Evolutionary conservation across 1,284 basidiomycete genomes (phyloP).

Genomic region (Singerocomus inundabilis): DNA sequence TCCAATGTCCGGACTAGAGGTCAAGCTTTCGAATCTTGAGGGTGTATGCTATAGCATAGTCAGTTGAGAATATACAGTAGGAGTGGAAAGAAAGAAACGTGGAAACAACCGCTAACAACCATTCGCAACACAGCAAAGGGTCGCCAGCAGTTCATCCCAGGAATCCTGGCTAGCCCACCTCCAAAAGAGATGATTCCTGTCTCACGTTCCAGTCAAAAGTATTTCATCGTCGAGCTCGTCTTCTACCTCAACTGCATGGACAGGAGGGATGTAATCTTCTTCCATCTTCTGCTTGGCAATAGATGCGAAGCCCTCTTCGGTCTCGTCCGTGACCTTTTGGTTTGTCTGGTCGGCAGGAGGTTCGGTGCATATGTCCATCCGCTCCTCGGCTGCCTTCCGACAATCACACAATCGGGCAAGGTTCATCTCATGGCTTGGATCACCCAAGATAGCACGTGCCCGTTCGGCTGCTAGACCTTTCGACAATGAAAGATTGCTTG

Average conservation of each 20-base stretch:
- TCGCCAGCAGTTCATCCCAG: conserved; percentile 37
- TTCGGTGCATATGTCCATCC: conserved; percentile 18
- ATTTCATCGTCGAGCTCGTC: conserved; percentile 27
- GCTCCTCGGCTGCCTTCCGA: conserved; percentile 22
- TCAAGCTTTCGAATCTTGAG: neutral
- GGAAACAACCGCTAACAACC: conserved; percentile 36
- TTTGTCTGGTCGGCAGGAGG: conserved; percentile 16
- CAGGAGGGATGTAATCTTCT: conserved; percentile 22
- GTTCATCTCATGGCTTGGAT: conserved; percentile 42
- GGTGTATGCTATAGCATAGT: conserved; percentile 2
- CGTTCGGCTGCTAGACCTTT: conserved; percentile 65
- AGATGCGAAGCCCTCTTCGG: conserved; percentile 35
- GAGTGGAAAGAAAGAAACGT: conserved; percentile 19
- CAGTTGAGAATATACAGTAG: conserved; percentile 14
- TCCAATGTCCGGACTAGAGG: neutral
- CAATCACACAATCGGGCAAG: conserved; percentile 58
- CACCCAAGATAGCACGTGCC: conserved; percentile 51
- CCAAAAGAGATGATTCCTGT: neutral
- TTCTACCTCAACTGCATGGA: conserved; percentile 13
- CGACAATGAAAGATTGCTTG: conserved; percentile 53
- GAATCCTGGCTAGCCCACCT: conserved; percentile 19
- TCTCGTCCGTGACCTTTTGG: conserved; percentile 28
- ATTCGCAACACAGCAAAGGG: conserved; percentile 32
- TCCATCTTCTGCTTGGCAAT: conserved; percentile 33
- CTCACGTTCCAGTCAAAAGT: conserved; percentile 10